Evolutionary conservation across 495 filamentous ascomycete species (phyloP), one percentile per base, ranked within the genome.

Genomic region (Aspergillus bertholletiae): DNA sequence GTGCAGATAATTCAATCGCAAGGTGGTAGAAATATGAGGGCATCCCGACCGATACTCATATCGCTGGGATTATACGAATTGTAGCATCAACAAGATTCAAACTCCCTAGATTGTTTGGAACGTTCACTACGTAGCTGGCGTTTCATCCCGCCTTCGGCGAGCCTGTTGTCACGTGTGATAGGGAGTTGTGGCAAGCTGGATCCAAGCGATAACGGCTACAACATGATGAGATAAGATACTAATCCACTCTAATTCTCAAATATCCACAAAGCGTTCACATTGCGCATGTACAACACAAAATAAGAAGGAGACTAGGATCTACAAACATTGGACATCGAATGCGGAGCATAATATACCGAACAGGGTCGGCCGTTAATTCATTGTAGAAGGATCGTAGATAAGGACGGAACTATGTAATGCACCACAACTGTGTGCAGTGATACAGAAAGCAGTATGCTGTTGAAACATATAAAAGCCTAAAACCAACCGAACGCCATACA

Each of bases 1-100:
- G 87, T 49, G 56, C 51, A 37, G 73, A 63, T 13, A 97, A 77
- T 78, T 97, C 93, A 64, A 98, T 82, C 61, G 85, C 85, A 26
- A 98, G 68, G 64, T 97, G 93, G 62, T 92, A 98, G 71, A 91
- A 92, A 72, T 94, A 96, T 30, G 88, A 84, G 74, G 89, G 88
- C 91, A 89, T 85, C 52, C 65, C 70, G 71, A 59, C 59, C 55
- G 58, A 67, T 64, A 49, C 55, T 74, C 71, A 70, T 61, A 64
- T 67, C 59, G 53, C 58, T 53, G 48, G n/a, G 45, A 46, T 27
- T 22, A 43, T 41, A 46, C 27, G n/a, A 56, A 26, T 43, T n/a
- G 15, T 21, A 7, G 49, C 22, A 22, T 28, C 34, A 52, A 5
- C 9, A 18, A 18, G 9, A 15, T 40, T 20, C n/a, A 20, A 20